Conservation (phyloP, 1,139 yeast genomes). For the Taphrina populina region DNA sequence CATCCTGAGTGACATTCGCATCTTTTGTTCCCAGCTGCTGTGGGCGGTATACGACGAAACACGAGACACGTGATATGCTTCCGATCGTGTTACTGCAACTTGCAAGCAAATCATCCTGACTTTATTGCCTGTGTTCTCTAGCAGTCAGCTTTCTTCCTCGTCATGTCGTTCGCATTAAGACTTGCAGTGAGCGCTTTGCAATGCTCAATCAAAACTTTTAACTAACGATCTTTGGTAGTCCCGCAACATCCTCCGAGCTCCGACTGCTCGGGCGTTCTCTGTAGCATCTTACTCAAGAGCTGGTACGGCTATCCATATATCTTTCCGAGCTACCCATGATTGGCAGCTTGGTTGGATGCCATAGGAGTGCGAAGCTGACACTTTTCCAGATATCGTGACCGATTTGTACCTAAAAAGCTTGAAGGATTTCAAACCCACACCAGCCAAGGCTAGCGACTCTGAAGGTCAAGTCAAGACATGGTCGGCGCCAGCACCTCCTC, state of each 20-base stretch:
- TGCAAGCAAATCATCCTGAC: too few species aligned
- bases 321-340: too few species aligned
- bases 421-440: conserved; percentile 82
- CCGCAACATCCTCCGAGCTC: conserved; percentile 20
- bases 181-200: conserved; percentile 8
- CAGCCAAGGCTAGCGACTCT: conserved; percentile 69
- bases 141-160: too few species aligned
- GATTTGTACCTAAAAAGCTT: conserved; percentile 85
- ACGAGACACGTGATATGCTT: too few species aligned
- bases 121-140: too few species aligned
- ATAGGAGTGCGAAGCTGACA: not conserved
- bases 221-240: conserved; percentile 2
- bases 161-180: conserved; percentile 17
- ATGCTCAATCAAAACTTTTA: not conserved
- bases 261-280: conserved; percentile 14
- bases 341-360: too few species aligned
- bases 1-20: too few species aligned
- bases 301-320: conserved; percentile 25
- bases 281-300: conserved; percentile 23
- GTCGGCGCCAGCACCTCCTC: conserved; percentile 63
- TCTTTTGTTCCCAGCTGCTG: too few species aligned
- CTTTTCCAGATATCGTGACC: conserved; percentile 59
- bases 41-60: too few species aligned
- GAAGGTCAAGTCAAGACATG: conserved; percentile 65
- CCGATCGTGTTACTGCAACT: too few species aligned